These are phyloP conservation scores for Musa balbisiana DNA, from an alignment of 202 grass and related monocot species.

Conservation along the genomic window DNA sequence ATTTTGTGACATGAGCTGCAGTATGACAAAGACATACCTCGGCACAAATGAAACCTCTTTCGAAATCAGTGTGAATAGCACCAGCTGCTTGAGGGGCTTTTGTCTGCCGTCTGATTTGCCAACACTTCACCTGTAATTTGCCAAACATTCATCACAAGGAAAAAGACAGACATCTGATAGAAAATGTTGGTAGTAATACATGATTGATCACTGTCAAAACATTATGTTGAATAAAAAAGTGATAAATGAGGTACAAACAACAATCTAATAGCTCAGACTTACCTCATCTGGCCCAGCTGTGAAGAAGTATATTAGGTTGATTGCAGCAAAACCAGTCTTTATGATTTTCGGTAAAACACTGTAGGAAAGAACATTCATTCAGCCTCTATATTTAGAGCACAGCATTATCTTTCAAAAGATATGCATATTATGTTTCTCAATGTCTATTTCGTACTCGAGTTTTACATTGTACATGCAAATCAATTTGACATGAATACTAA, in stretches of 20 bases:
- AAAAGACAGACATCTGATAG: neutral
- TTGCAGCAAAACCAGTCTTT: conserved; percentile 95
- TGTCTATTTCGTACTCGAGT: neutral
- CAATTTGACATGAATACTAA: too few relatives aligned
- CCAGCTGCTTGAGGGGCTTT: conserved; percentile 97
- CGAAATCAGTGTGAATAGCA: conserved; percentile 91
- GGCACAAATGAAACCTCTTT: conserved; percentile 93
- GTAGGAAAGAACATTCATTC: conserved; percentile 21
- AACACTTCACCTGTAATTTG: conserved; percentile 71
- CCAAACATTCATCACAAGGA: neutral
- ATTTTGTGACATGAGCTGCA: neutral
- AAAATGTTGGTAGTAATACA: neutral
- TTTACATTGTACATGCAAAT: too few relatives aligned
- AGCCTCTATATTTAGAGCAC: conserved; percentile 4
- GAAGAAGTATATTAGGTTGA: conserved; percentile 99
- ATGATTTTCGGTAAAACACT: conserved; percentile 89
- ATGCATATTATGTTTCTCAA: neutral
- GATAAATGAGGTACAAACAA: neutral
- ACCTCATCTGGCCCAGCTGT: conserved; percentile 99
- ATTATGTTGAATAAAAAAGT: neutral
- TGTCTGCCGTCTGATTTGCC: conserved; percentile 81
- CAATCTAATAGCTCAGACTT: conserved; percentile 16
- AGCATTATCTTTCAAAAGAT: neutral
- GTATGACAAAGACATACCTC: conserved; percentile 35
- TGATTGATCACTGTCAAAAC: neutral